Base-by-base conservation (phyloP, 495 filamentous ascomycete genomes). In the Neurospora sp. region DNA sequence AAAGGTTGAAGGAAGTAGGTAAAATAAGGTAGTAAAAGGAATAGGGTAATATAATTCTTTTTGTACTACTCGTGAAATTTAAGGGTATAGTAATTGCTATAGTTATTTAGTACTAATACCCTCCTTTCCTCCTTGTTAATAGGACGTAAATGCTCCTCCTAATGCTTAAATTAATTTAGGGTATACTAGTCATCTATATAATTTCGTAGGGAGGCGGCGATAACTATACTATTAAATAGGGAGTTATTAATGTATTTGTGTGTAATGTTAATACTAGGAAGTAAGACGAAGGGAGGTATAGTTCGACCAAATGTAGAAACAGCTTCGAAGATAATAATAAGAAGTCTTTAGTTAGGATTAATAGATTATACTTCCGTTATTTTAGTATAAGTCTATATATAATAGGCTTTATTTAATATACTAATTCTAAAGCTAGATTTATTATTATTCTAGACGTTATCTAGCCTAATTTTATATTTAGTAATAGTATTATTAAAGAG, bases 1-100 rank as follows among this genome's bases (percentile, higher is more conserved):
- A 44, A 3, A 8, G 2, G 6, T 44, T 44, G 3, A 7, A 44
- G 2, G 7, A 44, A n/a, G 2, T 44, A 9, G 0, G 0, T 18
- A 0, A 9, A 44, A 44, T 44, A n/a, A 8, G 7, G 7, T 0
- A 3, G 16, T 2, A 44, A 3, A 3, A 44, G 16, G 3, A 44
- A 44, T 0, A 44, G 2, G 2, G 4, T 44, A n/a, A n/a, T n/a
- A 9, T 44, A 0, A 3, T n/a, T 8, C 3, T 0, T 2, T 0
- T 0, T 3, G 3, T n/a, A 44, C 9, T 8, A 0, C 0, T 18
- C 0, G 3, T 44, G 7, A n/a, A 44, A 44, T n/a, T 44, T 2
- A 0, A n/a, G n/a, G 8, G 0, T 44, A 8, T 8, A n/a, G 1
- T 44, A 44, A 44, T 4, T 44, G n/a, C 42, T 44, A 44, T 44